Percentiles rank a stretch among this genome's conserved stretches.
These are phyloP conservation scores for Chytriomyces hyalinus DNA, from an alignment of 192 early-diverging fungal species.

Conservation along the genomic window DNA sequence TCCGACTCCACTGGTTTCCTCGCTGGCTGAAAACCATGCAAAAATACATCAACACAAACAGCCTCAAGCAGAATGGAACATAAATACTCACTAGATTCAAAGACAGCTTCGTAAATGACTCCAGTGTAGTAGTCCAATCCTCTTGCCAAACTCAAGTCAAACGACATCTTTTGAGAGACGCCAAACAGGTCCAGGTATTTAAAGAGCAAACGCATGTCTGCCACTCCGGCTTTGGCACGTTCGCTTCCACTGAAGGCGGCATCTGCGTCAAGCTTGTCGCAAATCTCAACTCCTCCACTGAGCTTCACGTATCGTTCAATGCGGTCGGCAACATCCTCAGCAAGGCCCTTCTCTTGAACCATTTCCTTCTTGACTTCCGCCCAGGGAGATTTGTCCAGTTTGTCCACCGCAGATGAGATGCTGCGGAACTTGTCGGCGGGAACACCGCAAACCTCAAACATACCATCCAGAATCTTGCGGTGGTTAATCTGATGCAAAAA, in stretches of 20 bases:
- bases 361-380: slow-evolving; percentile 92
- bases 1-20: slow-evolving; percentile 86
- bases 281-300: slow-evolving; percentile 75
- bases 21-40: slow-evolving; percentile 41
- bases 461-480: slow-evolving; percentile 95
- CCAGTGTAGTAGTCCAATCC: slow-evolving; percentile 99
- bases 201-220: slow-evolving; percentile 86
- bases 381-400: slow-evolving; percentile 97
- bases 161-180: slow-evolving; percentile 74
- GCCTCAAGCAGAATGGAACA: background rate
- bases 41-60: background rate
- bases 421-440: slow-evolving; percentile 83
- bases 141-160: slow-evolving; percentile 95
- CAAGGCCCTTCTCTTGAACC: slow-evolving; percentile 90
- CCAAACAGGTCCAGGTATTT: slow-evolving; percentile 82
- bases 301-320: slow-evolving; percentile 93
- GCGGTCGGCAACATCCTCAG: slow-evolving; percentile 76
- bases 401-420: slow-evolving; percentile 97
- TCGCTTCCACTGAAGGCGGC: slow-evolving; percentile 67
- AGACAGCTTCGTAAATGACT: slow-evolving; percentile 96
- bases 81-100: slow-evolving; percentile 25
- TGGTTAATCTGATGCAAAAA: slow-evolving; percentile 77
- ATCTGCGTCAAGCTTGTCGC: slow-evolving; percentile 73
- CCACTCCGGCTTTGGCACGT: slow-evolving; percentile 77
- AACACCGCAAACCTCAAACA: slow-evolving; percentile 96